Evolutionary conservation across 2,329 filamentous ascomycete species (phyloP), one percentile per base, ranked within the genome.

Genomic region (Teratosphaeria destructans): DNA sequence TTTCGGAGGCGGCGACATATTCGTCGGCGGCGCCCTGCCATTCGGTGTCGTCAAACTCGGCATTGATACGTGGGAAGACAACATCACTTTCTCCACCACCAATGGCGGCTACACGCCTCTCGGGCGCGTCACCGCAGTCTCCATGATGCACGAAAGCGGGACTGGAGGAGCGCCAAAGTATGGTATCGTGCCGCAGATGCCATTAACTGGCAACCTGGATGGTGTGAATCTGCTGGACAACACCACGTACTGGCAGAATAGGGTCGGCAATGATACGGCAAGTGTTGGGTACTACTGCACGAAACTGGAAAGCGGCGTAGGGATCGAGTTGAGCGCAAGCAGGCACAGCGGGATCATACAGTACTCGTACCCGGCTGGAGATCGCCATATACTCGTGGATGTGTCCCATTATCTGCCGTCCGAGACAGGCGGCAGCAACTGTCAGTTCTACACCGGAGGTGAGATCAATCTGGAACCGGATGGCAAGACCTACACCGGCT

Each of bases 151-250:
- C 64, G 84, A 86, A 67, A 82, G 81, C 61, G 85, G 85, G 3
- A 89, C 85, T 0, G 86, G 86, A 7, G 86, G 86, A 1, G 84
- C 83, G 1, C 84, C 86, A 0, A 88, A 88, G 69, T 89, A 88
- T 61, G 86, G 86, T 4, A 83, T 86, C 1, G 76, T 84, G 27
- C 78, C 77, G 0, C 79, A 76, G 58, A 85, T 71, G 77, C 78
- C 62, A 65, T 70, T 65, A 64, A 78, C 27, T 78, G 86, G 62
- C 63, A 76, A 72, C 0, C 66, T 69, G 12, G 67, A 65, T 3
- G 65, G 66, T 0, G 72, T 76, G 14, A 73, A 75, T 58, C 57
- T 76, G 5, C 63, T 76, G 7, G 72, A 76, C 54, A 76, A 76
- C 56, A 64, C 62, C 3, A 76, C 74, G 1, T 76, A 76, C 59